Percentiles rank a stretch among this genome's conserved stretches.
These are phyloP conservation scores for Chlamydomonas applanata DNA, from an alignment of 139 green algal species.

Conservation along the genomic window DNA sequence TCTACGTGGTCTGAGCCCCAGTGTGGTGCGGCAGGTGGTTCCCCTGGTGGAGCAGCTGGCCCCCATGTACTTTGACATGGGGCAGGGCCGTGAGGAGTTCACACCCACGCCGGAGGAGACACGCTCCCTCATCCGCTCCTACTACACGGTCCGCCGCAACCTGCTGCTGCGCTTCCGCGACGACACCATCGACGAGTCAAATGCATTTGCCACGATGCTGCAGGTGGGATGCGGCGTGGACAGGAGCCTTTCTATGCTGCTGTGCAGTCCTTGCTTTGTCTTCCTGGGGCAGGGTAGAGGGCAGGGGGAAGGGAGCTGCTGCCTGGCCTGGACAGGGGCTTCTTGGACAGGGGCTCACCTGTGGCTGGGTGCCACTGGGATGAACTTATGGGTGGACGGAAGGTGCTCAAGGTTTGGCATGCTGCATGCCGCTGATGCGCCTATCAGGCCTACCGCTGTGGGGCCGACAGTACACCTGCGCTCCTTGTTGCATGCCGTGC, in stretches of 20 bases:
- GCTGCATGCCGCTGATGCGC: too few relatives aligned
- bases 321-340: too few relatives aligned
- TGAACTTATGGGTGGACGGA: too few relatives aligned
- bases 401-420: too few relatives aligned
- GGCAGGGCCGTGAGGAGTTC: constrained; percentile 72
- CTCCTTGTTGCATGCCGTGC: too few relatives aligned
- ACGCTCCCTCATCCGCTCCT: constrained; percentile 59
- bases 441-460: too few relatives aligned
- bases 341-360: too few relatives aligned
- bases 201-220: constrained; percentile 66
- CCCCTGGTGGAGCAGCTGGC: constrained; percentile 88
- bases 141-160: constrained; percentile 76
- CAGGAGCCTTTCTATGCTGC: neutral
- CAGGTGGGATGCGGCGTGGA: constrained; percentile 34
- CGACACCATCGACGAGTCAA: constrained; percentile 89
- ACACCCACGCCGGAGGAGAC: constrained; percentile 75
- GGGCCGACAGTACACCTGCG: too few relatives aligned
- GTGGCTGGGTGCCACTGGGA: too few relatives aligned
- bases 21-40: constrained; percentile 70
- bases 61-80: constrained; percentile 83
- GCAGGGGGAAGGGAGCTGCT: neutral
- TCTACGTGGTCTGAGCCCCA: constrained; percentile 54
- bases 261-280: neutral
- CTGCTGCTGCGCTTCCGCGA: constrained; percentile 86
- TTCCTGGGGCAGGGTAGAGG: neutral